phyloP scores from a whole-genome alignment of 345 rosid genomes.

The Eucalyptus polyanthemos region DNA sequence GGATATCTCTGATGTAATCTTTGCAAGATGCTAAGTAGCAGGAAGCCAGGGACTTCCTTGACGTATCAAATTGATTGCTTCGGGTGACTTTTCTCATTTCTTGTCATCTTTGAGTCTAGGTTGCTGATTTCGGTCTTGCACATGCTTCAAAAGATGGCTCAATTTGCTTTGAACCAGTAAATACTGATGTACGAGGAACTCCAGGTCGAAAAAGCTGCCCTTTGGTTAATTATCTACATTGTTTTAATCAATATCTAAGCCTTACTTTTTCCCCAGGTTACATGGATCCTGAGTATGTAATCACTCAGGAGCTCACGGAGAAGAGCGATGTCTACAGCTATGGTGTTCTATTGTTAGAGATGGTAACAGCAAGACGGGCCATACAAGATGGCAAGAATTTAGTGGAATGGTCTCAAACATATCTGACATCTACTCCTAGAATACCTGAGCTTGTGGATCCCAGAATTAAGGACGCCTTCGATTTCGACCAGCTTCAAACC shows the following conservation, averaged over 20 bases:
- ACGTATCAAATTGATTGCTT: not conserved
- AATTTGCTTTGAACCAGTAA: constrained; percentile 74
- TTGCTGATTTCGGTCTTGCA: constrained; percentile 96
- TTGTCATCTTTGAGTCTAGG: constrained; percentile 23
- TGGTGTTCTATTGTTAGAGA: constrained; percentile 85
- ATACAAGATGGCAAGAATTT: constrained; percentile 71
- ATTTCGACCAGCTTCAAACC: constrained; percentile 67
- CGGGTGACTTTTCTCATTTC: not conserved
- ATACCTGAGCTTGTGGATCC: constrained; percentile 59
- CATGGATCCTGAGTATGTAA: constrained; percentile 89
- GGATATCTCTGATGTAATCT: not conserved
- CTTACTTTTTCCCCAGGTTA: constrained; percentile 40
- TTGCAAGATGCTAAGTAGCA: not conserved
- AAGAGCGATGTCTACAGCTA: constrained; percentile 89
- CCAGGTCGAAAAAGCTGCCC: constrained; percentile 47
- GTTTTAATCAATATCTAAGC: not conserved
- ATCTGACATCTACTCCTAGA: constrained; percentile 45
- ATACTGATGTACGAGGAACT: constrained; percentile 88
- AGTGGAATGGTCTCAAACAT: constrained; percentile 55
- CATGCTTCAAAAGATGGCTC: constrained; percentile 92
- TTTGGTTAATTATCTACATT: not conserved
- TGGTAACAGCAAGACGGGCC: constrained; percentile 64
- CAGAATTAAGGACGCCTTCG: constrained; percentile 39
- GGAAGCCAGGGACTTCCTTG: not conserved
- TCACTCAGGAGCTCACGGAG: constrained; percentile 83